phyloP scores from a whole-genome alignment of 306 rosid species.

The Begonia peltatifolia region DNA sequence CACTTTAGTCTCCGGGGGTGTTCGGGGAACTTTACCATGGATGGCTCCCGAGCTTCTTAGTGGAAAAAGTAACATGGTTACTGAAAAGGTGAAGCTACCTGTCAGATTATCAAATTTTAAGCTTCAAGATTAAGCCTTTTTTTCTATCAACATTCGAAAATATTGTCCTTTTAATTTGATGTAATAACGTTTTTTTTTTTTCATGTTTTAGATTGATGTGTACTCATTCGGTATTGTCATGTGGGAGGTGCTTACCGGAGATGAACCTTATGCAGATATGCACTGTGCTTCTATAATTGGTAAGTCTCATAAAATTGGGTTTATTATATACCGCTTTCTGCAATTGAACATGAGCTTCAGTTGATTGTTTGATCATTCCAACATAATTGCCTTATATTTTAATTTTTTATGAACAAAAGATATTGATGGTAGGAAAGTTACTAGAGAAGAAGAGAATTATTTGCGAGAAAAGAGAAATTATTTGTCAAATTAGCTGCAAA shows the following conservation, averaged over 20 bases:
- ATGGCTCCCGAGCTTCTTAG: slow-evolving; percentile 99
- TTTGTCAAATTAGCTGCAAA: no score
- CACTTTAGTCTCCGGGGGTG: slow-evolving; percentile 96
- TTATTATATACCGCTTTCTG: no score
- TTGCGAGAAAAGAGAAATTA: no score
- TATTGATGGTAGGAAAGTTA: no score
- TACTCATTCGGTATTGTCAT: slow-evolving; percentile 95
- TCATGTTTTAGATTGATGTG: slow-evolving; percentile 73
- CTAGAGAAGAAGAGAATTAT: no score
- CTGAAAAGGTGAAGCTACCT: slow-evolving; percentile 62
- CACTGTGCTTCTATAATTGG: slow-evolving; percentile 98
- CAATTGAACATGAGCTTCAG: no score
- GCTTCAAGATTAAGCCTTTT: background rate
- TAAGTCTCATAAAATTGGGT: slow-evolving; percentile 18
- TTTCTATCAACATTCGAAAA: no score
- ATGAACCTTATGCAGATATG: slow-evolving; percentile 92
- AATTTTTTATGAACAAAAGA: no score
- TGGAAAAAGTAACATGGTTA: slow-evolving; percentile 93
- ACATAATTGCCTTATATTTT: no score
- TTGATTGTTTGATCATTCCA: no score
- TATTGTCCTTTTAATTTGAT: no score
- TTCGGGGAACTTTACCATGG: slow-evolving; percentile 99
- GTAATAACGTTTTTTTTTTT: slow-evolving; percentile 9
- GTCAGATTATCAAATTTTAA: background rate
- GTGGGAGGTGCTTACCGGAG: slow-evolving; percentile 98